A percentile compares a stretch with the other conserved stretches of the same genome.
phyloP scores from a whole-genome alignment of 2,329 filamentous ascomycete species.

The Colletotrichum endophyticum region DNA sequence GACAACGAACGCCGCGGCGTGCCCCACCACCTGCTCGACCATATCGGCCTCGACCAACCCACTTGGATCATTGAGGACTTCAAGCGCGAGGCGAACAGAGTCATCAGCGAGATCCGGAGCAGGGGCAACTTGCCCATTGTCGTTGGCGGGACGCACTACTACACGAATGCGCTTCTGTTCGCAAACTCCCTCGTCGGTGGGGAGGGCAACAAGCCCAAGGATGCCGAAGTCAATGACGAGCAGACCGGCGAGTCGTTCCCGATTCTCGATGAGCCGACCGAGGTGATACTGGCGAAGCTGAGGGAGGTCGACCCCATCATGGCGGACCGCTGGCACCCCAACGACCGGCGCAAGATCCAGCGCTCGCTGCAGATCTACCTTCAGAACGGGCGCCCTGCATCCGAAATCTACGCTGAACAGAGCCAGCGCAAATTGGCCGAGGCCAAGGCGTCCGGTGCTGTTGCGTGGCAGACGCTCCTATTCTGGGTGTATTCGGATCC shows the following conservation, averaged over 20 bases:
- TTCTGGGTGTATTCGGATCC: conserved; percentile 87
- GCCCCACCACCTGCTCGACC: conserved; percentile 86
- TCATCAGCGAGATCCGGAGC: conserved; percentile 78
- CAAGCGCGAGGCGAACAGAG: conserved; percentile 67
- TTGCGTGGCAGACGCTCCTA: conserved; percentile 66
- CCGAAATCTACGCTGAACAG: conserved; percentile 87
- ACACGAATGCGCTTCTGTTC: conserved; percentile 88
- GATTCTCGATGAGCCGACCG: conserved; percentile 74
- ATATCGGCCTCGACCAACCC: conserved; percentile 75
- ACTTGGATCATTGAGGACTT: conserved; percentile 87
- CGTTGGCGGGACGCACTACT: conserved; percentile 95
- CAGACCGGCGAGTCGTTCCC: conserved; percentile 56
- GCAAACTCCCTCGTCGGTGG: conserved; percentile 68
- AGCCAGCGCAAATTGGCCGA: conserved; percentile 42
- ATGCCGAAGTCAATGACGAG: neutral
- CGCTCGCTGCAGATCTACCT: conserved; percentile 91
- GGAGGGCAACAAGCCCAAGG: conserved; percentile 33
- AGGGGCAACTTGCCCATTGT: conserved; percentile 86
- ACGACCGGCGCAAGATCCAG: conserved; percentile 87
- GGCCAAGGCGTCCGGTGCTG: conserved; percentile 12
- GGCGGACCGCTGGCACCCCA: conserved; percentile 92
- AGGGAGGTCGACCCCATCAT: conserved; percentile 85
- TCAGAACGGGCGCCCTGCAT: conserved; percentile 80
- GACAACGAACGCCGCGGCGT: conserved; percentile 76
- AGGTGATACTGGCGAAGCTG: conserved; percentile 75